Evolutionary conservation across 768 basidiomycete species (phyloP).

Genomic region (Serendipita sp.): DNA sequence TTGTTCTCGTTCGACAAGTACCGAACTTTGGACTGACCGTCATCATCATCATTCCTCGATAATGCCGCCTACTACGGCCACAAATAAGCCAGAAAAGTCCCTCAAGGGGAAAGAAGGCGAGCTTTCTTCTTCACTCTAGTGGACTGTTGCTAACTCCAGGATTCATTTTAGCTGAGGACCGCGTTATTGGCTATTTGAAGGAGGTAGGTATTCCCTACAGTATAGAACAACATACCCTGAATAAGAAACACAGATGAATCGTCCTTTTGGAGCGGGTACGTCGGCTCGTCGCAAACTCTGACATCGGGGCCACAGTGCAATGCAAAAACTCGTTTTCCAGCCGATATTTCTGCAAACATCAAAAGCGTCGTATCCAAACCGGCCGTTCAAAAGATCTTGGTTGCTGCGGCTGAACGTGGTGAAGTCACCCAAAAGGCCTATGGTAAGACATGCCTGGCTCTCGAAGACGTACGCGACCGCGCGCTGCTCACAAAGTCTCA

Average conservation of each 20-base stretch:
- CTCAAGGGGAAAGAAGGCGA: constrained; percentile 64
- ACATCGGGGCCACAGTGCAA: neutral
- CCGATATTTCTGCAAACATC: constrained; percentile 80
- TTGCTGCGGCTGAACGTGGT: constrained; percentile 70
- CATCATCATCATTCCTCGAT: neutral
- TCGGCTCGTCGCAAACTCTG: neutral
- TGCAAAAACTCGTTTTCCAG: constrained; percentile 15
- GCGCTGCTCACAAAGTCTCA: too few species aligned
- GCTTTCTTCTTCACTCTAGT: neutral
- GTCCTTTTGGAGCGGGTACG: constrained; percentile 65
- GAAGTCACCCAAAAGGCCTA: constrained; percentile 70
- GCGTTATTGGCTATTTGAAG: constrained; percentile 64
- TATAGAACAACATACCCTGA: neutral
- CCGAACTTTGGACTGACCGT: neutral
- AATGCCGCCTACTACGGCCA: neutral
- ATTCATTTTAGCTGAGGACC: constrained; percentile 43
- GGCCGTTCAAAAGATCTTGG: constrained; percentile 68
- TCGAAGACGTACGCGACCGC: neutral
- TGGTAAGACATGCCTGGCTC: constrained; percentile 27
- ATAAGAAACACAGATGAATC: constrained; percentile 49
- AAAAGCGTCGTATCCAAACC: constrained; percentile 80
- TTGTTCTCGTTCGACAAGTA: neutral
- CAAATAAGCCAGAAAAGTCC: neutral
- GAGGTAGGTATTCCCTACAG: constrained; percentile 26
- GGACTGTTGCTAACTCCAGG: neutral